Percentiles rank a stretch among this genome's conserved stretches.
phyloP scores from a whole-genome alignment of 257 asterid species.

The Fraxinus pennsylvanica region DNA sequence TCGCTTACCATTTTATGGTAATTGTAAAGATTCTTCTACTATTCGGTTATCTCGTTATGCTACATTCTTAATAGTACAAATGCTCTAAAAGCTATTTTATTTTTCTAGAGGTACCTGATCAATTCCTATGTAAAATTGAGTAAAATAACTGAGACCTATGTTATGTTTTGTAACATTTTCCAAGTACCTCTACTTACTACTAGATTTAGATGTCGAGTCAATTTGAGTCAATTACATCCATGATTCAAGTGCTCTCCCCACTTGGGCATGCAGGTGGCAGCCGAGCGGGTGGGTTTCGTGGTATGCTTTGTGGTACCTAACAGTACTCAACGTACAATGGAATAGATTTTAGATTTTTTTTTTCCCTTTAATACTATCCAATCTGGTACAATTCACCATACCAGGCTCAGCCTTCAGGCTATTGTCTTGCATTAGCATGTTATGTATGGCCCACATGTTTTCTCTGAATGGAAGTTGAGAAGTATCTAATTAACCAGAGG shows the following conservation, averaged over 20 bases:
- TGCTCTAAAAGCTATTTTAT: too few relatives aligned
- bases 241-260: neutral
- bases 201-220: neutral
- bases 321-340: neutral
- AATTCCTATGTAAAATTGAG: neutral
- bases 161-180: neutral
- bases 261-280: too few relatives aligned
- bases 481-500: neutral
- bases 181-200: neutral
- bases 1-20: neutral
- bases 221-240: too few relatives aligned
- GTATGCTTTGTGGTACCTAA: too few relatives aligned
- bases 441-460: neutral
- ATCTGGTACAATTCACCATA: neutral
- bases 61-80: too few relatives aligned
- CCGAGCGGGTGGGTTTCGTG: neutral
- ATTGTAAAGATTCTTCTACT: neutral
- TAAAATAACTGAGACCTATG: neutral
- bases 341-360: too few relatives aligned
- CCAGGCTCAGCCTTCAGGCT: neutral
- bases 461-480: slow-evolving; percentile 14
- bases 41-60: too few relatives aligned
- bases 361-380: neutral
- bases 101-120: too few relatives aligned
- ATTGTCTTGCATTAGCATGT: neutral